Evolutionary conservation across 23 red algal genomes (phyloP).

Genomic region (Gracilaria vermiculophylla): DNA sequence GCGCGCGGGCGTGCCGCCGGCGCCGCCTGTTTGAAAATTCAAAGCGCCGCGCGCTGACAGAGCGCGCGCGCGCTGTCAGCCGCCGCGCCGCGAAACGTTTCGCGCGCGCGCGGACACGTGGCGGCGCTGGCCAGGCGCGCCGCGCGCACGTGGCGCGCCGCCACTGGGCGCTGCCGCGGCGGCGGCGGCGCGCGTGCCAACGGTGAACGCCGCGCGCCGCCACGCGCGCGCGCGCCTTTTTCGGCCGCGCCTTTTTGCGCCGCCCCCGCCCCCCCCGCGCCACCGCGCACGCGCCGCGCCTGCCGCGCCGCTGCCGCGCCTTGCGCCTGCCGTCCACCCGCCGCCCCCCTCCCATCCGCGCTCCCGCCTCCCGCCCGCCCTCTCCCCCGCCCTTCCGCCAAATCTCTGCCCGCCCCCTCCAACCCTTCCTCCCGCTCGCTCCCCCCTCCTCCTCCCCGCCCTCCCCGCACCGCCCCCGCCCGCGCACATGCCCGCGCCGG

Average conservation of each 20-base stretch:
- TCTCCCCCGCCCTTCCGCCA: background rate
- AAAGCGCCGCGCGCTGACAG: background rate
- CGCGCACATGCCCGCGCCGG: background rate
- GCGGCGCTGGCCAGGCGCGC: background rate
- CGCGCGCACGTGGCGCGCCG: background rate
- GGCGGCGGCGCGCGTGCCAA: background rate
- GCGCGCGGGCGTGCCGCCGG: background rate
- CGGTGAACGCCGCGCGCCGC: background rate
- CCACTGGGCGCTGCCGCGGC: background rate
- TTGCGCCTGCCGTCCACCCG: background rate
- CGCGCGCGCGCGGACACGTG: background rate
- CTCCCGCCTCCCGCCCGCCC: constrained; percentile 8
- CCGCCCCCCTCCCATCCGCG: constrained; percentile 11
- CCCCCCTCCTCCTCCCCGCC: background rate
- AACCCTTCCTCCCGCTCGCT: background rate
- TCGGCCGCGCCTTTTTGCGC: too few species aligned
- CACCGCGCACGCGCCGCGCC: too few species aligned
- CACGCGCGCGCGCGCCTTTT: background rate
- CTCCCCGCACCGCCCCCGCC: background rate
- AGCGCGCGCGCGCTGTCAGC: background rate
- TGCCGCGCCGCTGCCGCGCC: constrained; percentile 24
- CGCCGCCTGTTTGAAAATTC: background rate
- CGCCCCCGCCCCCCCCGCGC: too few species aligned
- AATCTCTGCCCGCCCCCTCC: background rate
- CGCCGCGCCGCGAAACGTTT: background rate